Evolutionary conservation across 2,329 filamentous ascomycete genomes (phyloP).

Genomic region (Fusarium brevicatenulatum): DNA sequence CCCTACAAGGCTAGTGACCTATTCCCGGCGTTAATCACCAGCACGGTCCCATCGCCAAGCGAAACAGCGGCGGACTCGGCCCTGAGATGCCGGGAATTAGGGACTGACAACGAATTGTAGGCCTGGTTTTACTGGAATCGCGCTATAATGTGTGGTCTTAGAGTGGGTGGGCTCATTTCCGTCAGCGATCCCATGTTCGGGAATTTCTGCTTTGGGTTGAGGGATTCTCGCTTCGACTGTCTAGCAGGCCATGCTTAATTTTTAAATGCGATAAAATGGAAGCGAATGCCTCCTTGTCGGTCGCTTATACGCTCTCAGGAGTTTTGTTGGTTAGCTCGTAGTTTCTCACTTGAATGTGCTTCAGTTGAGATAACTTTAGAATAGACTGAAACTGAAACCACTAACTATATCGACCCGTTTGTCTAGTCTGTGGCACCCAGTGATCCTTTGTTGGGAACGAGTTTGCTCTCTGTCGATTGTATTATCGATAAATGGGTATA

Average conservation of each 20-base stretch:
- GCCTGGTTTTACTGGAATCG: background rate
- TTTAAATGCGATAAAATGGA: background rate
- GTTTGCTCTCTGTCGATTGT: background rate
- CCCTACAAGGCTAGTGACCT: conserved; percentile 5
- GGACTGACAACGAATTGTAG: background rate
- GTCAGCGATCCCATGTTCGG: conserved; percentile 11
- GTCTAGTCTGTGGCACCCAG: background rate
- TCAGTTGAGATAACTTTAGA: background rate
- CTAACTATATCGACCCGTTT: background rate
- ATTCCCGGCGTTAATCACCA: conserved; percentile 24
- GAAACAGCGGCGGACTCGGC: conserved; percentile 6
- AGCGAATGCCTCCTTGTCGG: background rate
- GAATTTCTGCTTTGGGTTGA: conserved; percentile 8
- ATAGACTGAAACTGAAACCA: conserved; percentile 21
- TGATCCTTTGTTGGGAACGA: background rate
- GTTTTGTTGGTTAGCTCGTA: background rate
- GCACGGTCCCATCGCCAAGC: conserved; percentile 10
- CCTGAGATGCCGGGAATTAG: conserved; percentile 6
- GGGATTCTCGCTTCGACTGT: background rate
- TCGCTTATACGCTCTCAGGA: background rate
- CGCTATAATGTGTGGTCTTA: background rate
- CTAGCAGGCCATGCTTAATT: background rate
- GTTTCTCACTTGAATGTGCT: background rate
- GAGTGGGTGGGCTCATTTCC: conserved; percentile 18
- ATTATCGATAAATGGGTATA: background rate